phyloP scores from a whole-genome alignment of 495 filamentous ascomycete genomes.

The Stereocaulon alpinum region DNA sequence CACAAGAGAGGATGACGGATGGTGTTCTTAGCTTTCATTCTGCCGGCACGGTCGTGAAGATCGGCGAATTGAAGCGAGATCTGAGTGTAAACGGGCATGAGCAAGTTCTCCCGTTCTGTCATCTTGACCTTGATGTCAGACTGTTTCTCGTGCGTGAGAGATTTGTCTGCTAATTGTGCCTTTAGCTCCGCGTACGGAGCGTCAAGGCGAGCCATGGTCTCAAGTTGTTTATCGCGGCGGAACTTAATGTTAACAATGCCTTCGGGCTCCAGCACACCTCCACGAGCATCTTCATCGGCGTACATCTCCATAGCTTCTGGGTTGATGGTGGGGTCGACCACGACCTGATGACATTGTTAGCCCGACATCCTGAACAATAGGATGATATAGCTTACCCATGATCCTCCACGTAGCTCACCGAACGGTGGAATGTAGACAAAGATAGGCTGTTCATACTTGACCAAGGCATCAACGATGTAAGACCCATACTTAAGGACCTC shows the following conservation, averaged over 20 bases:
- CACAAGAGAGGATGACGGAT: constrained; percentile 78
- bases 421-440: constrained; percentile 97
- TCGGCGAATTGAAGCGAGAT: constrained; percentile 93
- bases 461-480: constrained; percentile 94
- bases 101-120: constrained; percentile 74
- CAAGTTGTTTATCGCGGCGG: constrained; percentile 91
- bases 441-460: constrained; percentile 96
- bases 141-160: constrained; percentile 60
- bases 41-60: constrained; percentile 90
- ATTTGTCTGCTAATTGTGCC: constrained; percentile 57
- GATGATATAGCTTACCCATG: constrained; percentile 54
- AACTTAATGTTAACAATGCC: constrained; percentile 98
- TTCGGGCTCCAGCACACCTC: constrained; percentile 95
- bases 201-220: constrained; percentile 95
- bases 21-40: constrained; percentile 94
- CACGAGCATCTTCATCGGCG: constrained; percentile 88
- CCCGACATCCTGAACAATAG: constrained; percentile 3
- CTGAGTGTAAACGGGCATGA: constrained; percentile 87
- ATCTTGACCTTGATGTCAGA: constrained; percentile 75
- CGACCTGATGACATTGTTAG: constrained; percentile 49
- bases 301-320: constrained; percentile 98
- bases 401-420: constrained; percentile 95
- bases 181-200: constrained; percentile 71
- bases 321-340: constrained; percentile 97
- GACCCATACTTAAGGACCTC: constrained; percentile 99